Evolutionary conservation across 2,329 filamentous ascomycete genomes (phyloP).

Genomic region (Colletotrichum abscissum): DNA sequence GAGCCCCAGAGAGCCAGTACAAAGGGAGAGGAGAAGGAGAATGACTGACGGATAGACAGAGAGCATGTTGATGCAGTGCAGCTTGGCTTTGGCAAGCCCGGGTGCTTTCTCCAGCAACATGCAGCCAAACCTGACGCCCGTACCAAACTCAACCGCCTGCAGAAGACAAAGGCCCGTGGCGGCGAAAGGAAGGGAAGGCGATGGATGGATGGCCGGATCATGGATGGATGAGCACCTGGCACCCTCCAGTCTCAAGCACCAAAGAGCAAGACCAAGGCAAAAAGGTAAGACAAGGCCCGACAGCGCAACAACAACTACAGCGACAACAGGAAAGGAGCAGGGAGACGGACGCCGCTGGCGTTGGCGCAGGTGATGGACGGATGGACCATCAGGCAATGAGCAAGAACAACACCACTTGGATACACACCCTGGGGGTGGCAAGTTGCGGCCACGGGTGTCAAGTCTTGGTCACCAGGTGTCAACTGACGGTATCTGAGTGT

Average conservation of each 20-base stretch:
- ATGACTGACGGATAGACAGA: not conserved
- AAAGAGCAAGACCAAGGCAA: no score
- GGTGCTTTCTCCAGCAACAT: constrained; percentile 5
- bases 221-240: not conserved
- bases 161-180: not conserved
- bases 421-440: not conserved
- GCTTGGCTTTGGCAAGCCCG: constrained; percentile 19
- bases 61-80: constrained; percentile 1
- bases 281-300: not conserved
- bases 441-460: constrained; percentile 3
- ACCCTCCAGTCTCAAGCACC: no score
- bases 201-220: not conserved
- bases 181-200: constrained; percentile 2
- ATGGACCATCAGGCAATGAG: no score
- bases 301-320: not conserved
- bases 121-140: not conserved
- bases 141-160: constrained; percentile 10
- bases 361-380: not conserved
- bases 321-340: not conserved
- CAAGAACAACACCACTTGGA: no score
- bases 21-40: not conserved
- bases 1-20: not conserved
- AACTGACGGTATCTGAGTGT: not conserved
- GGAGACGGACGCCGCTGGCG: constrained; percentile 6
- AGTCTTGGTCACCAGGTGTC: constrained; percentile 21